Evolutionary conservation across 2,329 filamentous ascomycete genomes (phyloP).

Genomic region (Penicillium oxalicum): DNA sequence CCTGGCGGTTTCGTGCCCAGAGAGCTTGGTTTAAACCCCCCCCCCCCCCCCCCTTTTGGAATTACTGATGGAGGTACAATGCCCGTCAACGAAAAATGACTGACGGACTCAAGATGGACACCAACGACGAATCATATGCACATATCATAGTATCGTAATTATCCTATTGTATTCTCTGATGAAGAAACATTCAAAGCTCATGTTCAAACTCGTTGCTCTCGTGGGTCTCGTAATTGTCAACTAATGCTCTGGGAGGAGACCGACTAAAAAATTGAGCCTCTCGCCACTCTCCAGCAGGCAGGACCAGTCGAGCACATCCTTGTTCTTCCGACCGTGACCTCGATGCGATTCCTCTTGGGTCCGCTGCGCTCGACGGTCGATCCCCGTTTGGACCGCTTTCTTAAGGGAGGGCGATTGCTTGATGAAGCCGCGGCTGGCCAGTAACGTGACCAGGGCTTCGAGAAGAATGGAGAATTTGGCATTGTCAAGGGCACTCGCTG

Average conservation of each 20-base stretch:
- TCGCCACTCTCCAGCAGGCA: conserved; percentile 40
- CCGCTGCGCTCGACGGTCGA: conserved; percentile 45
- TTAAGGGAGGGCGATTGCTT: conserved; percentile 34
- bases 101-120: too few species aligned
- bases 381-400: conserved; percentile 48
- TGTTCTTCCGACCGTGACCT: conserved; percentile 35
- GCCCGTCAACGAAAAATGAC: too few species aligned
- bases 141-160: too few species aligned
- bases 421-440: conserved; percentile 36
- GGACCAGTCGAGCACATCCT: conserved; percentile 32
- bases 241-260: conserved; percentile 21
- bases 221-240: conserved; percentile 2
- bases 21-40: too few species aligned
- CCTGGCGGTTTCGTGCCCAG: too few species aligned
- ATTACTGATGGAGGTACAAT: too few species aligned
- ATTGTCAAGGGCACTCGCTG: conserved; percentile 58
- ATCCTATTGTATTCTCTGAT: too few species aligned
- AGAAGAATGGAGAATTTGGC: conserved; percentile 65
- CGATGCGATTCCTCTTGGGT: conserved; percentile 42
- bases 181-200: too few species aligned
- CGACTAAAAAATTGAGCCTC: conserved; percentile 33
- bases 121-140: too few species aligned
- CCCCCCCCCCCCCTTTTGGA: too few species aligned
- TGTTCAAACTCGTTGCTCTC: conserved; percentile 1
- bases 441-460: conserved; percentile 57